Conservation (phyloP, 176 grass and related monocot species). For the maize (Zea mays) region DNA sequence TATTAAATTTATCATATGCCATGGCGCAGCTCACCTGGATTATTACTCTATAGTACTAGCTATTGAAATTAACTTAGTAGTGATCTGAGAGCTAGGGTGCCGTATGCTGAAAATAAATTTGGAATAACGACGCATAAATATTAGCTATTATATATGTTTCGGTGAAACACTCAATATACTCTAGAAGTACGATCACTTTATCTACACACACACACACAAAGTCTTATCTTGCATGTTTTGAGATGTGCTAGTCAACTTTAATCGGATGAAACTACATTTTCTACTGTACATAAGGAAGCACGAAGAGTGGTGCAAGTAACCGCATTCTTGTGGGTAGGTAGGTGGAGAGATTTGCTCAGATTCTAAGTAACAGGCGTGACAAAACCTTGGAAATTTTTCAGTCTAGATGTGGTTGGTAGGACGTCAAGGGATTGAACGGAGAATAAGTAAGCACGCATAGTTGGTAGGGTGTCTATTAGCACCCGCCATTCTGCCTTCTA, state of each 20-base stretch:
- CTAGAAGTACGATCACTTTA: background rate
- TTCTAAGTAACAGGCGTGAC: constrained; percentile 54
- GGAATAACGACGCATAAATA: background rate
- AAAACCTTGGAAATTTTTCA: constrained; percentile 37
- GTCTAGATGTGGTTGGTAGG: constrained; percentile 47
- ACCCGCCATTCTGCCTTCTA: background rate
- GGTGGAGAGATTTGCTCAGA: constrained; percentile 46
- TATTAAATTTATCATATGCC: too few relatives aligned
- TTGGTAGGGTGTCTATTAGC: constrained; percentile 38
- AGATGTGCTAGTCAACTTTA: background rate
- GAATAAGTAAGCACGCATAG: constrained; percentile 21
- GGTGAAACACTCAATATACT: background rate
- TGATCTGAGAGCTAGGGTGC: background rate
- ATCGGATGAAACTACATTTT: constrained; percentile 24
- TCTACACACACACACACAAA: background rate
- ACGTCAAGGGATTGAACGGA: constrained; percentile 30
- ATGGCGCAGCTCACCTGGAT: background rate
- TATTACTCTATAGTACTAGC: background rate
- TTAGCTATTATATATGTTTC: background rate
- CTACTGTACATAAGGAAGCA: constrained; percentile 7
- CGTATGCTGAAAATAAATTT: background rate
- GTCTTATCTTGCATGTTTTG: background rate
- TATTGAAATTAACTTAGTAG: background rate
- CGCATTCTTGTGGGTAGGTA: constrained; percentile 25
- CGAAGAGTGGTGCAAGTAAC: constrained; percentile 14